Evolutionary conservation across 148 eudicot genomes (phyloP).

Genomic region (Simmondsia chinensis): DNA sequence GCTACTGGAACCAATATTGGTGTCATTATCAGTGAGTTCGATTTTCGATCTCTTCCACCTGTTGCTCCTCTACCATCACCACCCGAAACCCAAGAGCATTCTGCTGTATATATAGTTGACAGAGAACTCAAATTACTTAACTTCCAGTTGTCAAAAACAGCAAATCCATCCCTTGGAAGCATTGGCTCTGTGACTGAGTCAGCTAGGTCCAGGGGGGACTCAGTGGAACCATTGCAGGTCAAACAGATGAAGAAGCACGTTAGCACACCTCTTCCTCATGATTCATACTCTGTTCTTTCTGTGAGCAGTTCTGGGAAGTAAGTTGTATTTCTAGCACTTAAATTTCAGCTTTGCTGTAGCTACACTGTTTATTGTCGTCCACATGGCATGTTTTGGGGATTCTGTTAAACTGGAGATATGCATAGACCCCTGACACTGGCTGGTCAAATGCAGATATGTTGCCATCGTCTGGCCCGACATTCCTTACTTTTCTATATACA

Average conservation of each 20-base stretch:
- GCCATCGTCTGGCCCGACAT: conserved; percentile 97
- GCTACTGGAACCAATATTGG: conserved; percentile 97
- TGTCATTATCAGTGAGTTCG: conserved; percentile 82
- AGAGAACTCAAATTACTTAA: conserved; percentile 79
- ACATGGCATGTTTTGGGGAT: not conserved
- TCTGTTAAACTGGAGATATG: not conserved
- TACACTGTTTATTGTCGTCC: not conserved
- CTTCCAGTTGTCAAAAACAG: conserved; percentile 77
- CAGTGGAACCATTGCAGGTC: conserved; percentile 68
- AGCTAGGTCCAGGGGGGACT: conserved; percentile 67
- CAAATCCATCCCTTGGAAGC: conserved; percentile 81
- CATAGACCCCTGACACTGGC: too few relatives aligned
- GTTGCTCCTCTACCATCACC: conserved; percentile 79
- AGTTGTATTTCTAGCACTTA: conserved; percentile 20
- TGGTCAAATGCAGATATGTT: conserved; percentile 56
- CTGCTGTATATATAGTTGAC: conserved; percentile 80
- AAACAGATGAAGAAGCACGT: conserved; percentile 88
- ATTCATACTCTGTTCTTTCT: conserved; percentile 83
- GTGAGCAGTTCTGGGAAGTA: conserved; percentile 97
- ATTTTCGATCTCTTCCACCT: conserved; percentile 90
- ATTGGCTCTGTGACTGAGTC: conserved; percentile 60
- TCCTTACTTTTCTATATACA: conserved; percentile 87
- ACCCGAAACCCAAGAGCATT: conserved; percentile 80
- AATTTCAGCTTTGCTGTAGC: conserved; percentile 4
- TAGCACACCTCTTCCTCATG: conserved; percentile 91